These are phyloP conservation scores for Diplodia scrobiculata DNA, from an alignment of 2,329 filamentous ascomycete genomes.

Conservation along the genomic window DNA sequence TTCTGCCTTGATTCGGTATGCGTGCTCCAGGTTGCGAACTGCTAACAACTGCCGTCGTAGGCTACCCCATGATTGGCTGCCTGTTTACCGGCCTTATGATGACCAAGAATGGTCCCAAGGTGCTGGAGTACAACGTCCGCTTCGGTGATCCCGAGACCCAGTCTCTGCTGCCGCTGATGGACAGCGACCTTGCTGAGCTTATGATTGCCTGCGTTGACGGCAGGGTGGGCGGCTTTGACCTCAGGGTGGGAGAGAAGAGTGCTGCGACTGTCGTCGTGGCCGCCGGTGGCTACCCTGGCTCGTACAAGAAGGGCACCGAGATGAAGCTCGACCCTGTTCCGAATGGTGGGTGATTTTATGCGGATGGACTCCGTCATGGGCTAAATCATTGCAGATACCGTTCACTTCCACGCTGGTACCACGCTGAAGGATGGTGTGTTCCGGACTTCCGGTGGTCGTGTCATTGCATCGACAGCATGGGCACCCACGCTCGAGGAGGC, in stretches of 20 bases:
- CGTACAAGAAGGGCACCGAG: conserved; percentile 74
- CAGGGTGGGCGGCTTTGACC: conserved; percentile 67
- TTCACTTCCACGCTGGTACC: conserved; percentile 94
- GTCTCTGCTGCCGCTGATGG: conserved; percentile 77
- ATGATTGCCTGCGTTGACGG: conserved; percentile 83
- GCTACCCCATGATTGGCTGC: conserved; percentile 60
- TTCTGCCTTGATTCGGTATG: not conserved
- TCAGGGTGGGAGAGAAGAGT: conserved; percentile 64
- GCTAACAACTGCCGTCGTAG: conserved; percentile 17
- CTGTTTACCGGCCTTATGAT: conserved; percentile 95
- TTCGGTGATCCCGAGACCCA: conserved; percentile 93
- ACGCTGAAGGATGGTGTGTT: conserved; percentile 63
- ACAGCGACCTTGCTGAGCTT: conserved; percentile 83
- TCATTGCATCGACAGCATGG: conserved; percentile 88
- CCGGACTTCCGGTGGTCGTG: conserved; percentile 79
- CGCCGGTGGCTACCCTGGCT: conserved; percentile 83
- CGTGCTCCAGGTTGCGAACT: not conserved
- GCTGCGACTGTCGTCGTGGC: conserved; percentile 94
- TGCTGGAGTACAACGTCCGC: conserved; percentile 89
- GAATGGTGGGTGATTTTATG: conserved; percentile 38
- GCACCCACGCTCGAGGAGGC: conserved; percentile 76
- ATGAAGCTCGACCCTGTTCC: conserved; percentile 61
- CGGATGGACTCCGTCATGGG: not conserved
- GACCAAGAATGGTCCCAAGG: conserved; percentile 75
- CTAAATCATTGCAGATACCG: conserved; percentile 49